Evolutionary conservation across 164 flowering plant genomes (phyloP).

Genomic region (Cinnamomum chago): DNA sequence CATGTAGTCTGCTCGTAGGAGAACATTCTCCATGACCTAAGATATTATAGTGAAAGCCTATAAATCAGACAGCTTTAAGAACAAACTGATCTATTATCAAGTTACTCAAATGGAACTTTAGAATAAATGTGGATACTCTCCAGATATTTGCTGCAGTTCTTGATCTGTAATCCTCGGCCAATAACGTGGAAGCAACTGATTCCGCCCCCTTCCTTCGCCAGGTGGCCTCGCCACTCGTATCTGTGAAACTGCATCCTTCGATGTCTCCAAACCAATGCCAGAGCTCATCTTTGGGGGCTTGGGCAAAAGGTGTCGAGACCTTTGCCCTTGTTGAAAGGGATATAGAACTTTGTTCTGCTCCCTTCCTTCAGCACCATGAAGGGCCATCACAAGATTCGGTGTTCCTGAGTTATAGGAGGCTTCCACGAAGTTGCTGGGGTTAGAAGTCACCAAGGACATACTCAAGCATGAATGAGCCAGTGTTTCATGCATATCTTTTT

Average conservation of each 20-base stretch:
- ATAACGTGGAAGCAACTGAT: constrained; percentile 92
- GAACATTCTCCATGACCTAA: background rate
- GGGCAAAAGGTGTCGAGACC: constrained; percentile 61
- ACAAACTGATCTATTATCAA: background rate
- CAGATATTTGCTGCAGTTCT: constrained; percentile 84
- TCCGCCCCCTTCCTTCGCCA: constrained; percentile 81
- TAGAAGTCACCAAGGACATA: constrained; percentile 40
- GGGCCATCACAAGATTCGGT: constrained; percentile 18
- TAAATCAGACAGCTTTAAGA: background rate
- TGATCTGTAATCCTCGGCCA: constrained; percentile 98
- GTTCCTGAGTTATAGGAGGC: constrained; percentile 24
- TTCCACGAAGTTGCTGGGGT: constrained; percentile 6
- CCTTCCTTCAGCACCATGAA: constrained; percentile 42
- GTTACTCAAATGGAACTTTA: background rate
- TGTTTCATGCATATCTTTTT: constrained; percentile 33
- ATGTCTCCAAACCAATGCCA: constrained; percentile 36
- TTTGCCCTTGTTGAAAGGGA: constrained; percentile 48
- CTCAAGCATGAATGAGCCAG: constrained; percentile 52
- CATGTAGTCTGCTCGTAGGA: too few species aligned
- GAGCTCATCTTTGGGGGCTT: constrained; percentile 50
- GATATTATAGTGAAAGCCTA: background rate
- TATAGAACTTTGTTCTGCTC: constrained; percentile 33
- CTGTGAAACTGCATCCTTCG: constrained; percentile 40
- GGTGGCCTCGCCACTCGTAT: constrained; percentile 89
- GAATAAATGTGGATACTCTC: constrained; percentile 76